These are phyloP conservation scores for Solanum bukasovii DNA, from an alignment of 257 asterid species.

Conservation along the genomic window DNA sequence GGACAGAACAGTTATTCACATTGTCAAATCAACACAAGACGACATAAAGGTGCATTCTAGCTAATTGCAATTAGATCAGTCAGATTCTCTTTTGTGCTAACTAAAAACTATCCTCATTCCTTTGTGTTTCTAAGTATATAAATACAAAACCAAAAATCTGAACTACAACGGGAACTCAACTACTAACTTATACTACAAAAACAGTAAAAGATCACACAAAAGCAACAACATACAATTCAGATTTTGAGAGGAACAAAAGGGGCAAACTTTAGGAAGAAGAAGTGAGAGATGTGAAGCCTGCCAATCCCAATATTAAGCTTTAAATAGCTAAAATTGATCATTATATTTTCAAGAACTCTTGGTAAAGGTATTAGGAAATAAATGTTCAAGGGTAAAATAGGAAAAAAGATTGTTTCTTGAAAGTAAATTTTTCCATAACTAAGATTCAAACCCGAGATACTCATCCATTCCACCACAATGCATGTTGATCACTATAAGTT, in stretches of 20 bases:
- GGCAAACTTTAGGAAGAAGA: background rate
- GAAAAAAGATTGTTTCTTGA: background rate
- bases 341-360: background rate
- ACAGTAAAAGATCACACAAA: background rate
- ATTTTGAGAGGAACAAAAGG: background rate
- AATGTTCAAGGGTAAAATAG: background rate
- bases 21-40: background rate
- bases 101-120: background rate
- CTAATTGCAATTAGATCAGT: background rate
- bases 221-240: background rate
- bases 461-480: background rate
- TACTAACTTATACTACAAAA: background rate
- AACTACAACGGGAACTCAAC: background rate
- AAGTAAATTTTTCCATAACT: background rate
- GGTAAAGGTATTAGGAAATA: background rate
- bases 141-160: background rate
- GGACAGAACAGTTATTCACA: background rate
- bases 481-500: background rate
- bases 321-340: background rate
- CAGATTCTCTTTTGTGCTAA: background rate
- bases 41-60: background rate
- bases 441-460: background rate
- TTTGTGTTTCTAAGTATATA: background rate
- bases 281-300: background rate
- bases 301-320: background rate